phyloP scores from a whole-genome alignment of 257 asterid species.

The Petunia axillaris region DNA sequence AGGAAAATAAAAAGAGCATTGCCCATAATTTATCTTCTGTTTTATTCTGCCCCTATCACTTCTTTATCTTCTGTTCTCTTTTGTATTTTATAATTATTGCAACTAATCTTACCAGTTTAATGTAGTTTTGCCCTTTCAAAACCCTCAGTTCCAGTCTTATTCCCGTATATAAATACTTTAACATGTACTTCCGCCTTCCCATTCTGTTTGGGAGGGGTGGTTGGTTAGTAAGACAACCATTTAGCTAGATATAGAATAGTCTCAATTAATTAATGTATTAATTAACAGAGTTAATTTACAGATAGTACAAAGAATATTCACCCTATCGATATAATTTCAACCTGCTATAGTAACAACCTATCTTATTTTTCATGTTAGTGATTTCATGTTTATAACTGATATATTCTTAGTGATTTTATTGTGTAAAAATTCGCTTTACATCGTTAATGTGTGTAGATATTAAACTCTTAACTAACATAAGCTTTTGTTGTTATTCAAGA shows the following conservation, averaged over 20 bases:
- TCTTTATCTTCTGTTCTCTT: conserved; percentile 12
- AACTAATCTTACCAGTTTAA: neutral
- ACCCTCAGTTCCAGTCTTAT: neutral
- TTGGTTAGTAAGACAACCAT: neutral
- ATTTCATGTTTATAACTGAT: too few species aligned
- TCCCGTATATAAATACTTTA: too few species aligned
- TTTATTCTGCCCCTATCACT: conserved; percentile 19
- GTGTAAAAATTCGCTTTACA: too few species aligned
- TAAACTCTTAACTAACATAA: neutral
- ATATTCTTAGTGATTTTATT: too few species aligned
- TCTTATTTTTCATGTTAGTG: too few species aligned
- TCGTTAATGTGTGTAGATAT: too few species aligned
- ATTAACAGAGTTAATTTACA: neutral
- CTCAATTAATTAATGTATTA: neutral
- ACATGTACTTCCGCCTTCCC: neutral
- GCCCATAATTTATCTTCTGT: neutral
- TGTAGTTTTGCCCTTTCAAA: neutral
- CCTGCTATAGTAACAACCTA: too few species aligned
- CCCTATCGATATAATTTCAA: too few species aligned
- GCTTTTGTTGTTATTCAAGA: neutral
- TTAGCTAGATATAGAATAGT: neutral
- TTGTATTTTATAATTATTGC: conserved; percentile 19
- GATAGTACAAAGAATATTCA: too few species aligned
- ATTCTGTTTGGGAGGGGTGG: neutral
- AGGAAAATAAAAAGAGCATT: neutral